Percentiles rank a stretch among this genome's conserved stretches.
Conservation (phyloP, 108 stramenopile genomes). For the Nitzschia palea region DNA sequence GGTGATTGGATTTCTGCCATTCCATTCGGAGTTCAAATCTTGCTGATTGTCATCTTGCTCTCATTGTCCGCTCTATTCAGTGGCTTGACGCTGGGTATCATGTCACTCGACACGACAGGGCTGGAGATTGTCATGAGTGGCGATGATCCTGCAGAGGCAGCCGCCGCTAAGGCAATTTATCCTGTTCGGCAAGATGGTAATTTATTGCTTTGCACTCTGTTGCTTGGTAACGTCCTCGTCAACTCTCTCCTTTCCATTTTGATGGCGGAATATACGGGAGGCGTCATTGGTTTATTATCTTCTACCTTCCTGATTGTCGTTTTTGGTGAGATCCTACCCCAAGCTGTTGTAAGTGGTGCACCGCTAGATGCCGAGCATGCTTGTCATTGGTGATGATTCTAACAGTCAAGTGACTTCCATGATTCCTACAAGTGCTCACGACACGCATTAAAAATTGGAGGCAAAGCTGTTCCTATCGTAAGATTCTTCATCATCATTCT, state of each 20-base stretch:
- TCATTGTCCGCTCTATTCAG: slow-evolving; percentile 83
- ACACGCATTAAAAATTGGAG: slow-evolving; percentile 91
- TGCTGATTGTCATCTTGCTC: slow-evolving; percentile 60
- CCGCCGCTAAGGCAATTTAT: slow-evolving; percentile 73
- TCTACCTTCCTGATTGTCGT: slow-evolving; percentile 90
- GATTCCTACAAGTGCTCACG: slow-evolving; percentile 68
- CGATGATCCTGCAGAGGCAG: slow-evolving; percentile 57
- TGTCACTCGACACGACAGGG: slow-evolving; percentile 96
- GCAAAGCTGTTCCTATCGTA: slow-evolving; percentile 80
- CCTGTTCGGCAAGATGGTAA: slow-evolving; percentile 94
- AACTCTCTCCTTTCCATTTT: slow-evolving; percentile 95
- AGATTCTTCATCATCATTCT: slow-evolving; percentile 74
- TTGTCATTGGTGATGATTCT: too few relatives aligned
- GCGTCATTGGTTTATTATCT: slow-evolving; percentile 85
- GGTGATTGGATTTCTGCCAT: slow-evolving; percentile 21
- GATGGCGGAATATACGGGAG: slow-evolving; percentile 83
- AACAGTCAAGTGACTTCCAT: too few relatives aligned
- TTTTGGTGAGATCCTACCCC: slow-evolving; percentile 98
- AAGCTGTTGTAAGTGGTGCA: slow-evolving; percentile 66
- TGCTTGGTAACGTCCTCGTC: slow-evolving; percentile 97
- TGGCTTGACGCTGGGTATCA: slow-evolving; percentile 93
- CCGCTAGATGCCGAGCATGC: too few relatives aligned
- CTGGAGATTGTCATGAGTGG: slow-evolving; percentile 94
- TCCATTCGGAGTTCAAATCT: slow-evolving; percentile 58
- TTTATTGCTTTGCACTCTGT: slow-evolving; percentile 93